phyloP scores from a whole-genome alignment of 768 basidiomycete genomes.

The Crepidotus variabilis region DNA sequence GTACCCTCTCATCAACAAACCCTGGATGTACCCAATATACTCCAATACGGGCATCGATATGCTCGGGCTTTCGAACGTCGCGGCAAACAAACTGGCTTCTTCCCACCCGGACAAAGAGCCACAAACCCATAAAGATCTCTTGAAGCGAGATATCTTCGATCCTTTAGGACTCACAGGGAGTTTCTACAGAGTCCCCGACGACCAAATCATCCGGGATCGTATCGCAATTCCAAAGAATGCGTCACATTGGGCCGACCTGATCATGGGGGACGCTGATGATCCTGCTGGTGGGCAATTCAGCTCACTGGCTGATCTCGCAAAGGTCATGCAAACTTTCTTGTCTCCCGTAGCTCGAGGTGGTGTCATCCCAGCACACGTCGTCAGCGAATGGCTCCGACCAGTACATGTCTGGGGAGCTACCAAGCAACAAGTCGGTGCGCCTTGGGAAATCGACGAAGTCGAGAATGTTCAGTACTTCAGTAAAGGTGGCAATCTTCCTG shows the following conservation, averaged over 20 bases:
- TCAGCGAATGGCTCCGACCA: constrained; percentile 42
- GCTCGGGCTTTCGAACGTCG: constrained; percentile 60
- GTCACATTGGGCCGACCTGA: constrained; percentile 34
- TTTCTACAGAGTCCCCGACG: constrained; percentile 36
- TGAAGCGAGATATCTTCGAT: constrained; percentile 46
- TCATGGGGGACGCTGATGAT: constrained; percentile 35
- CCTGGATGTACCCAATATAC: constrained; percentile 59
- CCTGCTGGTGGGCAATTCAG: constrained; percentile 49
- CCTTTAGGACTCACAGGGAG: constrained; percentile 42
- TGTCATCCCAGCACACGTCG: constrained; percentile 26
- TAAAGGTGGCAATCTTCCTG: constrained; percentile 35
- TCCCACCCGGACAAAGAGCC: constrained; percentile 20
- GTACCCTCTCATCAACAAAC: constrained; percentile 37
- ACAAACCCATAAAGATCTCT: constrained; percentile 36
- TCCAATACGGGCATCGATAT: constrained; percentile 77
- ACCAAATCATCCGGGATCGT: constrained; percentile 23
- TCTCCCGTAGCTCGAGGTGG: constrained; percentile 33
- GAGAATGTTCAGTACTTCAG: constrained; percentile 28
- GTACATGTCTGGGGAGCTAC: constrained; percentile 33
- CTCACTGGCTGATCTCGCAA: constrained; percentile 42
- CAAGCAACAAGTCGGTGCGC: constrained; percentile 33
- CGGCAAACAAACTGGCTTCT: constrained; percentile 43
- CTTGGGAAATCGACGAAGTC: constrained; percentile 38
- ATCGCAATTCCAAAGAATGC: constrained; percentile 37
- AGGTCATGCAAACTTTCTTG: constrained; percentile 40